Evolutionary conservation across 805 yeast genomes (phyloP), one percentile per base, ranked within the genome.

Genomic region (Yarrowia sp.): DNA sequence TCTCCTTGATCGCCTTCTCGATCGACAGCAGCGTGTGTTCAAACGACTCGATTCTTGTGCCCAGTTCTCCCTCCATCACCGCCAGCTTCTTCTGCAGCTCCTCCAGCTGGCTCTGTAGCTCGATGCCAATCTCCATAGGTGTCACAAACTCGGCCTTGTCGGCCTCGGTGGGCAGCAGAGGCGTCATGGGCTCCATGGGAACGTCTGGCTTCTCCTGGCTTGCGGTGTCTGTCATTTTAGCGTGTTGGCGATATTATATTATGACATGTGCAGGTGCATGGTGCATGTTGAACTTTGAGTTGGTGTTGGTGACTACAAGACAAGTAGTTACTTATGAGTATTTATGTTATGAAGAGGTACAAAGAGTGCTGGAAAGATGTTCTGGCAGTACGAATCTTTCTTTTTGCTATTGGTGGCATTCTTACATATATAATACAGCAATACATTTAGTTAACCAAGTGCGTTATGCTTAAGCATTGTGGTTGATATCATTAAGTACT

Each of bases 91-190:
- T 38, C 29, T 39, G 46, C 3, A 55, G 29, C 36, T 55, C 61
- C 6, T 55, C 61, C 35, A 55, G 46, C 27, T 55, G 61, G 21
- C 29, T 21, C 36, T 39, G 61, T 6, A 55, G 35, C 38, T 38
- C 61, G 22, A 25, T 38, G 6, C 61, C 61, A 21, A 55, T 39
- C 25, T 55, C 61, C 47, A 39, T 55, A 8, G 61, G 47, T 2
- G 61, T 55, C 38, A 55, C 47, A 38, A 55, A 55, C 29, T 55
- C 61, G 38, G 47, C 61, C 21, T 51, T 51, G 7, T 51, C 58
- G 32, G 58, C 58, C 18, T 51, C 58, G 6, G 58, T 51, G 16
- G 58, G 58, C 16, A 51, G 21, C 13, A 51, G 58, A 7, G 58
- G 58, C 21, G 58, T 51, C 41, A 33, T 49, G 12, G 56, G 29